These are phyloP conservation scores for Polymyxa betae DNA, from an alignment of 208 protist genomes.

Conservation along the genomic window DNA sequence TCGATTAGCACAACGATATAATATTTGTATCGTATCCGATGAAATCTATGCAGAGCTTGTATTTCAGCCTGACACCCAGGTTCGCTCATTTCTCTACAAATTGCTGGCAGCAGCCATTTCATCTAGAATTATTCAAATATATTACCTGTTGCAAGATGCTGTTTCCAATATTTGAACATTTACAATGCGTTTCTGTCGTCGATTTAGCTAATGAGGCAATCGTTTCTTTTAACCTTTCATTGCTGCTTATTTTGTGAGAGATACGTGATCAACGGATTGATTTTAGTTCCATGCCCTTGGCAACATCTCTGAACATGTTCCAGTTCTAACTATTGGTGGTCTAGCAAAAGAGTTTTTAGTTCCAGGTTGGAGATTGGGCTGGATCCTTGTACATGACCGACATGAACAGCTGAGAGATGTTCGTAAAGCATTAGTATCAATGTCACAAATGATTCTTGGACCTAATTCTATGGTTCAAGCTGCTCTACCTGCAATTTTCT, in stretches of 20 bases:
- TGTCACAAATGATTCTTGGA: constrained; percentile 14
- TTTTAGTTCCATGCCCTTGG: constrained; percentile 45
- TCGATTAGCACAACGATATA: constrained; percentile 32
- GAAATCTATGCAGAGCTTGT: constrained; percentile 59
- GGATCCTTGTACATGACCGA: constrained; percentile 59
- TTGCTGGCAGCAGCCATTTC: not conserved
- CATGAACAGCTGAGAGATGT: constrained; percentile 9
- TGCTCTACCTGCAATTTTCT: constrained; percentile 19
- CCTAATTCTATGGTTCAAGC: constrained; percentile 40
- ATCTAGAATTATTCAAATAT: no score
- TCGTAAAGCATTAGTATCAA: not conserved
- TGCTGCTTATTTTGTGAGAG: not conserved
- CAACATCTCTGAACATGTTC: constrained; percentile 11
- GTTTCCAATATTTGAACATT: no score
- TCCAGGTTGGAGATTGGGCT: constrained; percentile 62
- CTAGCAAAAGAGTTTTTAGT: constrained; percentile 60
- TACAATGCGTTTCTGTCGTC: no score
- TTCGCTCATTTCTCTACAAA: not conserved
- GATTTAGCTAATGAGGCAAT: no score
- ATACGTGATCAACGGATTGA: no score
- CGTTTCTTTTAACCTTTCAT: no score
- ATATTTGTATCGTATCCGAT: constrained; percentile 55
- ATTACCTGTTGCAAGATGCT: no score
- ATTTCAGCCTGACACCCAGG: constrained; percentile 13
- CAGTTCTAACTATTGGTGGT: constrained; percentile 56